Percentiles rank a stretch among this genome's conserved stretches.
phyloP scores from a whole-genome alignment of 176 grass and related monocot species.

The Avena insularis region DNA sequence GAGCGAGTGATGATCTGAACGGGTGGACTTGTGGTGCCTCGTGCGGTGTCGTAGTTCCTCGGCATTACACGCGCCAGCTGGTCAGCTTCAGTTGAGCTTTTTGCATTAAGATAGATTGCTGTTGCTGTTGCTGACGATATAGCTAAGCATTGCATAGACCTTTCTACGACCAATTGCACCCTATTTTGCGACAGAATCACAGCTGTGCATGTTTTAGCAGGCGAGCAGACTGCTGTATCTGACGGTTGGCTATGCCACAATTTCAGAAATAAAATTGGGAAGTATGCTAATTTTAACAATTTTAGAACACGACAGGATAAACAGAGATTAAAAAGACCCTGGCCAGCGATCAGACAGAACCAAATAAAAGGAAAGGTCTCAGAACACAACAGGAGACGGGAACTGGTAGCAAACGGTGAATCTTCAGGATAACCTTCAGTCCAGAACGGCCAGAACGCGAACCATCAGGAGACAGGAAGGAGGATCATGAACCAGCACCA shows the following conservation, averaged over 20 bases:
- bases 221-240: neutral
- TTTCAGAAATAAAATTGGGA: no score
- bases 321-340: neutral
- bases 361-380: neutral
- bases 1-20: constrained; percentile 4
- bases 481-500: neutral
- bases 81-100: no score
- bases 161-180: neutral
- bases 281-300: no score
- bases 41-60: neutral
- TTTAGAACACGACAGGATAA: no score
- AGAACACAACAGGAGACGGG: neutral
- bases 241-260: no score
- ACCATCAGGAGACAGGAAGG: no score
- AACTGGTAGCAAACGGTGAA: neutral
- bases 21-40: neutral
- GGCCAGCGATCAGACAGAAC: neutral
- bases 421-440: neutral
- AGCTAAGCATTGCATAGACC: neutral
- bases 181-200: neutral
- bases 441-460: no score
- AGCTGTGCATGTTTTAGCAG: neutral
- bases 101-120: no score
- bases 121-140: no score
- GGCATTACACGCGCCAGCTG: neutral